Conservation (phyloP, 202 grass and related monocot species). For the Panicum hallii region DNA sequence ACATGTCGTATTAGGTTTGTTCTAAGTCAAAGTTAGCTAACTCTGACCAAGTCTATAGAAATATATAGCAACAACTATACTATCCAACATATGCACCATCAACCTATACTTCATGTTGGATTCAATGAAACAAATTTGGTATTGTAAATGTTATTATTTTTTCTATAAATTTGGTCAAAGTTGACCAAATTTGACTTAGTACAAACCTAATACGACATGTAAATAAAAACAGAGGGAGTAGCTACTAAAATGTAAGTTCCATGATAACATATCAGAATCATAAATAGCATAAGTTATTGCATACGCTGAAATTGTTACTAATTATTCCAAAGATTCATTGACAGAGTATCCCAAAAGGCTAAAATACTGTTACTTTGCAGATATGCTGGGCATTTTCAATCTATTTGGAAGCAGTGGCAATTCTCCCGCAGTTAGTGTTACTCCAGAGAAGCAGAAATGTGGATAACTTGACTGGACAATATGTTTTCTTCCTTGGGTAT, state of each 20-base stretch:
- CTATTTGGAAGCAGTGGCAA: slow-evolving; percentile 93
- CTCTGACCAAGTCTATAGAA: no score
- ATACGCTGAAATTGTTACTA: neutral
- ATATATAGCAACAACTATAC: no score
- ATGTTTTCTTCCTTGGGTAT: slow-evolving; percentile 93
- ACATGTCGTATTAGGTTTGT: no score
- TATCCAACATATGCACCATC: no score
- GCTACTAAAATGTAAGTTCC: neutral
- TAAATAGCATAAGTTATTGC: neutral
- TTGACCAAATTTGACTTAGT: no score
- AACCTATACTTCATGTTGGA: no score
- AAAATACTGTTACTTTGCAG: slow-evolving; percentile 43
- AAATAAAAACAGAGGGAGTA: no score
- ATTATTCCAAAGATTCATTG: neutral
- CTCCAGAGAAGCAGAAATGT: slow-evolving; percentile 97
- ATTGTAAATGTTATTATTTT: no score
- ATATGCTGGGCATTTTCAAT: slow-evolving; percentile 97
- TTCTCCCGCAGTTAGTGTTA: slow-evolving; percentile 94
- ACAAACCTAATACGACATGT: no score
- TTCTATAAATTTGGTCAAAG: no score
- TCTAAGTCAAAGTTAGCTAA: no score
- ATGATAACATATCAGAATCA: neutral
- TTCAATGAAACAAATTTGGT: no score
- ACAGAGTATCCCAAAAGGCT: neutral
- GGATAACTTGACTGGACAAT: slow-evolving; percentile 98